Evolutionary conservation across 345 rosid species (phyloP).

Genomic region (Hypericum perforatum): DNA sequence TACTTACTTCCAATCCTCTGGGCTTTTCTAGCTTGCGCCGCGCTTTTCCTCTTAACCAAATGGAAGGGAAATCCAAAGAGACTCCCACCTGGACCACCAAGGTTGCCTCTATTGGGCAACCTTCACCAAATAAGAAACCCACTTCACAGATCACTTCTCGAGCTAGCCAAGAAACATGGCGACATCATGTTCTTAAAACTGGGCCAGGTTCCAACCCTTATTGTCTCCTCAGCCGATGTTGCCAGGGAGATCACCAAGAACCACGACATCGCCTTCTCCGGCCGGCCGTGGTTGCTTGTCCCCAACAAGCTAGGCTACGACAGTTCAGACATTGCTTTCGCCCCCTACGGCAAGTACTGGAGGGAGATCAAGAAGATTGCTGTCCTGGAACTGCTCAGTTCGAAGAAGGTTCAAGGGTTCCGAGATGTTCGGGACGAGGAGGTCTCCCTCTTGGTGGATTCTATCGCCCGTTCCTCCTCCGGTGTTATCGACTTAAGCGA

Average conservation of each 20-base stretch:
- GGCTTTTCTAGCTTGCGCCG: too few species aligned
- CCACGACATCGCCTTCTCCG: not conserved
- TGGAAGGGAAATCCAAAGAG: too few species aligned
- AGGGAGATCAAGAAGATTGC: too few species aligned
- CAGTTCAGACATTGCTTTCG: conserved; percentile 4
- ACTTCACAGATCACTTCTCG: not conserved
- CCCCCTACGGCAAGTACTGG: not conserved
- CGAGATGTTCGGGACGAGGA: too few species aligned
- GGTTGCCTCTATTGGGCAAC: conserved; percentile 13
- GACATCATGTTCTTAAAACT: conserved; percentile 8
- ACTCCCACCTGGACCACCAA: conserved; percentile 11
- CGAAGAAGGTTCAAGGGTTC: too few species aligned
- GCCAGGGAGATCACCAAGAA: conserved; percentile 4
- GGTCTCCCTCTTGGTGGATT: not conserved
- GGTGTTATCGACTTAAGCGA: conserved; percentile 22
- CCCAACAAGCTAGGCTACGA: conserved; percentile 5
- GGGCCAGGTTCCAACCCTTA: not conserved
- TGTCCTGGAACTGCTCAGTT: too few species aligned
- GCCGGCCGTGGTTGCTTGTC: conserved; percentile 1
- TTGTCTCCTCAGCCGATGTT: conserved; percentile 15
- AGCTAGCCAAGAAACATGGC: conserved; percentile 12
- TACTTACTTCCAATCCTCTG: too few species aligned
- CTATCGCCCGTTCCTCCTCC: conserved; percentile 9
- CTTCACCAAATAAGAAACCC: not conserved
- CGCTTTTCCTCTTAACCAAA: too few species aligned